phyloP scores from a whole-genome alignment of 805 yeast species.

The Sugiyamaella chiloensis region DNA sequence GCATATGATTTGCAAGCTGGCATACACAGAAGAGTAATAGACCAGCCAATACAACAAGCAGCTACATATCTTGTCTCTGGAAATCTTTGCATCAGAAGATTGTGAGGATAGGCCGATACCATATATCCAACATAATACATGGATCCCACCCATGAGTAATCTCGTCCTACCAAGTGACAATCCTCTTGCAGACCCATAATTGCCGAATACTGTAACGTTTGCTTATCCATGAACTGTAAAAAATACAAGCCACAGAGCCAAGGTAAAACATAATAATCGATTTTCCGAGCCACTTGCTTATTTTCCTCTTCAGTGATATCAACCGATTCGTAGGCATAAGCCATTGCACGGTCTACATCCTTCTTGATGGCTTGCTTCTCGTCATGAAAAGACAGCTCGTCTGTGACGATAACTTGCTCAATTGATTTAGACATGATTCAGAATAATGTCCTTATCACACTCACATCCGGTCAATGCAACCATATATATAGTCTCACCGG shows the following conservation, averaged over 20 bases:
- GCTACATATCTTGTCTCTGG: slow-evolving; percentile 20
- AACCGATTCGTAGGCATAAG: neutral
- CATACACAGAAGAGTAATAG: slow-evolving; percentile 17
- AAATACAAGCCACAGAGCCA: slow-evolving; percentile 16
- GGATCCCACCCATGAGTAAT: slow-evolving; percentile 43
- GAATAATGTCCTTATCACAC: no score
- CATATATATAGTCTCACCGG: no score
- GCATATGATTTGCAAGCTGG: slow-evolving; percentile 41
- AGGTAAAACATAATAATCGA: slow-evolving; percentile 20
- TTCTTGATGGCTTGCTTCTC: neutral
- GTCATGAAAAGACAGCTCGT: neutral
- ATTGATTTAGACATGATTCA: neutral
- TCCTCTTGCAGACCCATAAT: slow-evolving; percentile 43
- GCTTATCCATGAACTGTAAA: slow-evolving; percentile 42
- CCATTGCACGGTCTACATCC: neutral
- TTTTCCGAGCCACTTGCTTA: slow-evolving; percentile 15
- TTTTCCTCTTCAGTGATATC: neutral
- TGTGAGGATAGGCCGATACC: slow-evolving; percentile 43
- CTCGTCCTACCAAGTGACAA: slow-evolving; percentile 32
- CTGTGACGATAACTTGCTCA: neutral
- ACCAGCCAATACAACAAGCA: slow-evolving; percentile 18
- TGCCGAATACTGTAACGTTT: slow-evolving; percentile 47
- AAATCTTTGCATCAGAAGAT: slow-evolving; percentile 34
- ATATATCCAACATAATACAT: slow-evolving; percentile 46
- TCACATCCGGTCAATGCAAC: no score